Evolutionary conservation across 495 filamentous ascomycete genomes (phyloP).

Genomic region (Aspergillus nanangensis): DNA sequence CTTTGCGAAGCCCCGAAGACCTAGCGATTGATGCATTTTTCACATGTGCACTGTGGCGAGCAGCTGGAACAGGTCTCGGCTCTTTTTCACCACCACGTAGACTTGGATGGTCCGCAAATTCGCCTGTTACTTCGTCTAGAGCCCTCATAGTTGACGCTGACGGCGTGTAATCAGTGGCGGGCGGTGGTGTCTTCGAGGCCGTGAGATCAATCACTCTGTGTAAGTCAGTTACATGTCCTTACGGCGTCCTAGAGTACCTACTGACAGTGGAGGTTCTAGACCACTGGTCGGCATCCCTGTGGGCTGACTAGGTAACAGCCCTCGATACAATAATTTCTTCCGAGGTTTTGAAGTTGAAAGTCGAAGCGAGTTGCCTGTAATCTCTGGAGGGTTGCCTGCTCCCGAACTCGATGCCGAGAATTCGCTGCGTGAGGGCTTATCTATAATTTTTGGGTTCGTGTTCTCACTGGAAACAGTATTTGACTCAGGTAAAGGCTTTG

Average conservation of each 20-base stretch:
- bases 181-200: neutral
- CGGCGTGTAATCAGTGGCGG: conserved; percentile 21
- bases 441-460: neutral
- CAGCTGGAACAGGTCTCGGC: no score
- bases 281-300: conserved; percentile 5
- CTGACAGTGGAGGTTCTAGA: conserved; percentile 24
- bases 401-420: neutral
- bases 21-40: conserved; percentile 15
- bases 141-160: conserved; percentile 28
- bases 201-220: conserved; percentile 6
- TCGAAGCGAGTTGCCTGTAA: conserved; percentile 23
- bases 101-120: neutral
- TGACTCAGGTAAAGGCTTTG: no score
- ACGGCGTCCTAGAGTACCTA: conserved; percentile 16
- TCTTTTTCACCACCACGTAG: no score
- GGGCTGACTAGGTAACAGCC: conserved; percentile 28
- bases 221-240: conserved; percentile 8
- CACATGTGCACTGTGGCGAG: conserved; percentile 1
- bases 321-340: conserved; percentile 46
- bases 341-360: conserved; percentile 34
- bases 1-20: conserved; percentile 25
- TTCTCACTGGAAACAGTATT: no score
- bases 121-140: conserved; percentile 26
- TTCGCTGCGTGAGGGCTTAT: neutral
- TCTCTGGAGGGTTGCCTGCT: conserved; percentile 1